Evolutionary conservation across 768 basidiomycete genomes (phyloP).

Genomic region (Amanita inopinata): DNA sequence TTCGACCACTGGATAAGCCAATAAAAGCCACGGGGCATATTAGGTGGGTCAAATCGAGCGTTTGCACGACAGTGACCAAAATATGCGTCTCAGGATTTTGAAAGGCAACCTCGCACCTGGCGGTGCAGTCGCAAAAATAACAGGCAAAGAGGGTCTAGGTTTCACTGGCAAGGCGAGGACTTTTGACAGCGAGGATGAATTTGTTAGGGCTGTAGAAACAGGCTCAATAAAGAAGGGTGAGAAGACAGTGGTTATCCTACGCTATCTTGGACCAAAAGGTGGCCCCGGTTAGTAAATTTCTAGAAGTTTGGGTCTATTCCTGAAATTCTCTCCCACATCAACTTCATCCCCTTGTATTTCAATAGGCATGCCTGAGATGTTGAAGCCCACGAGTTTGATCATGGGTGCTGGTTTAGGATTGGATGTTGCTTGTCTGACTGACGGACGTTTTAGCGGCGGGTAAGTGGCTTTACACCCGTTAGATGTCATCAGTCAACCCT

Average conservation of each 20-base stretch:
- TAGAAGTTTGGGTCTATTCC: conserved; percentile 1
- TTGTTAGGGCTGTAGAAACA: conserved; percentile 79
- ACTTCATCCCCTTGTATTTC: conserved; percentile 12
- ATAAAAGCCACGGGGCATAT: conserved; percentile 89
- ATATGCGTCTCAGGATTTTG: conserved; percentile 51
- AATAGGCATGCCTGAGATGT: conserved; percentile 97
- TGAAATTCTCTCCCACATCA: neutral
- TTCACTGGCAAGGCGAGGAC: conserved; percentile 90
- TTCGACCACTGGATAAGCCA: conserved; percentile 78
- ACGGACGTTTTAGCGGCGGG: conserved; percentile 98
- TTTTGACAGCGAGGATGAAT: conserved; percentile 86
- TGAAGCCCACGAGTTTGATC: conserved; percentile 94
- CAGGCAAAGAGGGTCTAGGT: conserved; percentile 85
- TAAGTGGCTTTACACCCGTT: too few species aligned
- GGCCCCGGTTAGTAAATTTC: conserved; percentile 65
- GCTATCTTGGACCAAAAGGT: conserved; percentile 95
- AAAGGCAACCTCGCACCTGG: conserved; percentile 90
- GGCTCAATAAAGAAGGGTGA: conserved; percentile 89
- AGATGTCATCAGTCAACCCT: too few species aligned
- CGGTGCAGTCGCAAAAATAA: conserved; percentile 95
- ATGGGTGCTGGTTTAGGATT: conserved; percentile 97
- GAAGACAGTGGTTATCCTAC: conserved; percentile 91
- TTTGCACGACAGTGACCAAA: conserved; percentile 5
- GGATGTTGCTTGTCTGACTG: conserved; percentile 95
- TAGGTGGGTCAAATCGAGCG: conserved; percentile 38